Conservation (phyloP, 2,329 filamentous ascomycete species). For the Aspergillus puulaauensis region DNA sequence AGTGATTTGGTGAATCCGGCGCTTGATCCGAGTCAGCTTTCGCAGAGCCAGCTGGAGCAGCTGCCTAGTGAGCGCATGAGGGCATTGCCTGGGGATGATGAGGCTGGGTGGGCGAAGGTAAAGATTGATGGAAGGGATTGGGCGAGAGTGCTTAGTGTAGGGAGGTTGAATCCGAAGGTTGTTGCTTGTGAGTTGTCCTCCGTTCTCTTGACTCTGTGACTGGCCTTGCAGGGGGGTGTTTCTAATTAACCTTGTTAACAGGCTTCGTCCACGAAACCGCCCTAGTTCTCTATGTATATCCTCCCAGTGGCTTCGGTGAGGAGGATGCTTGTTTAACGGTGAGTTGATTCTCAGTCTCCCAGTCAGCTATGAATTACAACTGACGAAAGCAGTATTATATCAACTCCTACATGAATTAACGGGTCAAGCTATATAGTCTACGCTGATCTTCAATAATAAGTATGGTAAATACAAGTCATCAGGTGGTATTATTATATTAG, state of each 20-base stretch:
- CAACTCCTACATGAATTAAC: constrained; percentile 41
- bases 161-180: constrained; percentile 81
- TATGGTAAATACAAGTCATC: constrained; percentile 5
- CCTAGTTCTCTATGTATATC: constrained; percentile 47
- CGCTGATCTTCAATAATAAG: not conserved
- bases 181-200: constrained; percentile 69
- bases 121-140: constrained; percentile 92
- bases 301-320: constrained; percentile 40
- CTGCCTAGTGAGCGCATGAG: constrained; percentile 81
- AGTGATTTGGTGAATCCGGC: constrained; percentile 81
- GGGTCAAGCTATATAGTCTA: not conserved
- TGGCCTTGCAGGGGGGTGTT: not conserved
- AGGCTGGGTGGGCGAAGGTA: constrained; percentile 84
- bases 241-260: constrained; percentile 14
- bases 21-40: constrained; percentile 74
- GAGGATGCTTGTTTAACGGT: constrained; percentile 49
- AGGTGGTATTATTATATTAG: constrained; percentile 15
- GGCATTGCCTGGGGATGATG: constrained; percentile 63
- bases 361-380: not conserved
- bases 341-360: constrained; percentile 17
- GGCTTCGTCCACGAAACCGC: constrained; percentile 48
- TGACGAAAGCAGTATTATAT: constrained; percentile 41
- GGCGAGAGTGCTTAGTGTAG: constrained; percentile 91
- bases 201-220: not conserved
- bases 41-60: constrained; percentile 63